Evolutionary conservation across 176 grass and related monocot genomes (phyloP), one percentile per base, ranked within the genome.

Genomic region (Hordeum marinum): DNA sequence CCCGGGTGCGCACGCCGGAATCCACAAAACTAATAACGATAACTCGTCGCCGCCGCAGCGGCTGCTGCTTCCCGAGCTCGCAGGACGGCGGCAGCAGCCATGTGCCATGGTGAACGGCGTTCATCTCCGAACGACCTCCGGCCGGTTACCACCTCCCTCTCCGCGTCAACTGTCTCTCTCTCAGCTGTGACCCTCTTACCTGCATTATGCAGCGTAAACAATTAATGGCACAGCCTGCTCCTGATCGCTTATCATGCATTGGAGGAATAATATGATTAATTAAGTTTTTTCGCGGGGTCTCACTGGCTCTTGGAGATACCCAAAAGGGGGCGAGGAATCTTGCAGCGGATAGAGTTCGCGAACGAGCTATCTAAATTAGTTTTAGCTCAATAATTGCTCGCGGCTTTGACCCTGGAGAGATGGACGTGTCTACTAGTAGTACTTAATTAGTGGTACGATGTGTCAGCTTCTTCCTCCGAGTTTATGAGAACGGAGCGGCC

Each of bases 251-350:
- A 83, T 83, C 84, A 87, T 86, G 66, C 37, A 24, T 17, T 3
- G 50, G 75, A 85, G 15, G 77, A 71, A 10, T 41, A 29, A 29
- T 29, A 32, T 17, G 48, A 21, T 75, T 85, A 6, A 55, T 11
- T 11, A 73, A 7, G 24, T 21, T 86, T 31, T 17, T 54, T 82
- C 71, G 35, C 73, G 21, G 3, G 45, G 80, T 87, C 84, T 26
- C 74, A 41, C 37, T 45, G 89, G 67, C 84, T 74, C 84, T 90
- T 90, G 89, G 80, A 83, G 80, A 90, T 83, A 59, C 45, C 88
- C 67, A 90, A 87, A 79, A 83, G 89, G 72, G 67, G 4, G 20
- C 23, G 72, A 82, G 27, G 80, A 83, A 90, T 87, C 80, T 79
- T 57, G 80, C 48, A 66, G 89, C 80, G 75, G 67, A 90, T 80